Base-by-base conservation (phyloP, 2,329 filamentous ascomycete species). In the Ophiocordyceps sinensis region DNA sequence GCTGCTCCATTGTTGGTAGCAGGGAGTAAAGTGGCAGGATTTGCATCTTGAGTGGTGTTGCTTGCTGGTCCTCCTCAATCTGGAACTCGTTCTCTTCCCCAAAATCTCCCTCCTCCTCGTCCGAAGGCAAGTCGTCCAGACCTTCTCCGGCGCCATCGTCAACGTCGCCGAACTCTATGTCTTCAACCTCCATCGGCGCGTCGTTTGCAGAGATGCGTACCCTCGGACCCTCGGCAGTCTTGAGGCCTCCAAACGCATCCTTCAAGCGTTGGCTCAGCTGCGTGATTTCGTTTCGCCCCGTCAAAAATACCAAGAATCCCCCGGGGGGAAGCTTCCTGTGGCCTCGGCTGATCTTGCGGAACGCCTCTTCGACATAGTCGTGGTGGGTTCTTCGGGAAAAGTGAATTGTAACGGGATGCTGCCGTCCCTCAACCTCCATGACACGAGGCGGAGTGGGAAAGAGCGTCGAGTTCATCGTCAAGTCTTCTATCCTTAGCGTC, bases 1-100 rank as follows among this genome's bases (percentile, higher is more conserved):
- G 73, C 61, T 98, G 91, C 53, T 96, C 87, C 49, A 79, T 82
- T 3, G 88, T 94, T 0, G 89, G 85, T 1, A 98, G 68, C 40
- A 95, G 75, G 3, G 91, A 96, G 62, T 94, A 98, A 0, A 98
- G 73, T 0, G 91, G 89, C n/a, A 98, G 64, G 9, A 96, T 76
- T 50, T 95, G 86, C 55, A 94, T 83, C 49, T 81, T 82, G 34
- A 82, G 64, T 0, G 81, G 77, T 1, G 76, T 76, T 5, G 77
- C 53, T 38, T 63, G 58, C 41, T 63, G 56, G 41, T 82, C 75
- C 43, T 83, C 73, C 49, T 80, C 68, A 43, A 85, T 84, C 44
- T 84, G 81, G 38, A 82, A 69, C n/a, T 73, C 75, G 31, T 73
- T 67, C 10, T 69, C 66, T 15, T 71, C 73, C 4, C 70, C 71